Evolutionary conservation across 768 basidiomycete species (phyloP).

Genomic region (Pulveroboletus ravenelii): DNA sequence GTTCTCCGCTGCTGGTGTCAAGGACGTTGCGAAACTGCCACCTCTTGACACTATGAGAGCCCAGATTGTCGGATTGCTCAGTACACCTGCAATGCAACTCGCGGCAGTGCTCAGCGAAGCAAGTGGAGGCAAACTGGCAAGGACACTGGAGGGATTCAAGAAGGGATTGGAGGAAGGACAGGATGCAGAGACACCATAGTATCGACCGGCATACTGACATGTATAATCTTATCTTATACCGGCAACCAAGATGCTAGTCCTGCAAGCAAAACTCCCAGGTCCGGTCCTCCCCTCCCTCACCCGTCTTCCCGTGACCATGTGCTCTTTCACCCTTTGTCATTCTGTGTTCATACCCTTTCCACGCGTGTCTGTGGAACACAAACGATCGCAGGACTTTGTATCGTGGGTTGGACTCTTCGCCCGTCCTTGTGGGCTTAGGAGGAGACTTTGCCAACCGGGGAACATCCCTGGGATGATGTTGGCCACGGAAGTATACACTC

Average conservation of each 20-base stretch:
- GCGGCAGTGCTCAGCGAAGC: slow-evolving; percentile 67
- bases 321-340: slow-evolving; percentile 87
- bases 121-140: slow-evolving; percentile 60
- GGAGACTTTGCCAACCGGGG: slow-evolving; percentile 72
- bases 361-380: slow-evolving; percentile 60
- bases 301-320: slow-evolving; percentile 60
- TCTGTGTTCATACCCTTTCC: slow-evolving; percentile 88
- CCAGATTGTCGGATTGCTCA: slow-evolving; percentile 82
- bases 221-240: slow-evolving; percentile 1
- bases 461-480: slow-evolving; percentile 53
- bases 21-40: slow-evolving; percentile 68
- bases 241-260: slow-evolving; percentile 12
- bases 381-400: slow-evolving; percentile 79
- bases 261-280: slow-evolving; percentile 83
- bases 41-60: slow-evolving; percentile 71
- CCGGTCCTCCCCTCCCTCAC: slow-evolving; percentile 71
- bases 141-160: slow-evolving; percentile 74
- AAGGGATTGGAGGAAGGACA: slow-evolving; percentile 55
- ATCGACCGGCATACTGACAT: slow-evolving; percentile 7
- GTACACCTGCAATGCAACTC: slow-evolving; percentile 68
- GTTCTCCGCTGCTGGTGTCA: slow-evolving; percentile 55
- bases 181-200: slow-evolving; percentile 18
- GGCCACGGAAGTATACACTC: slow-evolving; percentile 7
- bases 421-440: slow-evolving; percentile 45
- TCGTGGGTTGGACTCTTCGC: slow-evolving; percentile 52